Evolutionary conservation across 495 filamentous ascomycete species (phyloP).

Genomic region (Sabuloglossum arenarium): DNA sequence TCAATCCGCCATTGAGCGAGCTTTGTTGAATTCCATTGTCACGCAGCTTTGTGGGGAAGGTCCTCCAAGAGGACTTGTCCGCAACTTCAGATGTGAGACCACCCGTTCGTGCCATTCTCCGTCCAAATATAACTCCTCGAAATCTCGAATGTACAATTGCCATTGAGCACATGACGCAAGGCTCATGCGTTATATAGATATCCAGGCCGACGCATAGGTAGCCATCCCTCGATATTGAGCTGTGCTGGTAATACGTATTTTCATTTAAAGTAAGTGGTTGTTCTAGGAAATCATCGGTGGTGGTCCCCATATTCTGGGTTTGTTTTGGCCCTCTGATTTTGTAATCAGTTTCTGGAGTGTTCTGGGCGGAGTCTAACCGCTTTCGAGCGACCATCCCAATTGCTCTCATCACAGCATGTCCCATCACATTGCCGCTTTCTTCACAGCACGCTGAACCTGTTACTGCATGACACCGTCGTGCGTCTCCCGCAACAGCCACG

Average conservation of each 20-base stretch:
- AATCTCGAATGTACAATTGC: slow-evolving; percentile 83
- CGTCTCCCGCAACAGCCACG: slow-evolving; percentile 60
- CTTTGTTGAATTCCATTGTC: not conserved
- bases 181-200: slow-evolving; percentile 83
- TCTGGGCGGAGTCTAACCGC: slow-evolving; percentile 14
- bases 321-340: not conserved
- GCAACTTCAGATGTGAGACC: slow-evolving; percentile 17
- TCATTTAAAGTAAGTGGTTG: slow-evolving; percentile 18
- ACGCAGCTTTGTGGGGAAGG: not conserved
- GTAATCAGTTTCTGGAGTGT: too few species aligned
- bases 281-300: slow-evolving; percentile 15
- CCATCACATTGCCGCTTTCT: slow-evolving; percentile 46
- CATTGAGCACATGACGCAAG: slow-evolving; percentile 93
- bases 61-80: not conserved
- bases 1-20: not conserved
- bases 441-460: slow-evolving; percentile 1
- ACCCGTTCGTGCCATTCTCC: slow-evolving; percentile 38
- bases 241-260: slow-evolving; percentile 14
- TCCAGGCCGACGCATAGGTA: slow-evolving; percentile 87
- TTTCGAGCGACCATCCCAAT: slow-evolving; percentile 70
- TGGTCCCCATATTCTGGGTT: not conserved
- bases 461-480: slow-evolving; percentile 33
- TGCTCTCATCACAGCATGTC: slow-evolving; percentile 69
- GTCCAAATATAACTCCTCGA: slow-evolving; percentile 55
- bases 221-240: slow-evolving; percentile 38